phyloP scores from a whole-genome alignment of 139 green algal genomes.

The Asterochloris erici region DNA sequence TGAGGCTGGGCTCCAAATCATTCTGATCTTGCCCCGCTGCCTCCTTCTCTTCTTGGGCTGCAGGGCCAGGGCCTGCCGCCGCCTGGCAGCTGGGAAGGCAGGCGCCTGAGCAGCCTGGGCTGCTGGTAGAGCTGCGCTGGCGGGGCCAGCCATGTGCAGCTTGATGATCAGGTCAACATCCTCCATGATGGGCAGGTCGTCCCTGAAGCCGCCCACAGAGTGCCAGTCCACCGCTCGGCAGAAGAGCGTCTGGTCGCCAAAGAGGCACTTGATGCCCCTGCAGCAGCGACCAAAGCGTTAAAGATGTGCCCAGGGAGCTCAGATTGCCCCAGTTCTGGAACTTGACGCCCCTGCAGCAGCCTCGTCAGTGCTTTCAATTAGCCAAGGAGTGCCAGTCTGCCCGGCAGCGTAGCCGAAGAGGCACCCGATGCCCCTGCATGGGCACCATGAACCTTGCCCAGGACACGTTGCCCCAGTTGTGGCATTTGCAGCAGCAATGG shows the following conservation, averaged over 20 bases:
- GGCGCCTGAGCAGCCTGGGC: neutral
- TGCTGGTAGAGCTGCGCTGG: neutral
- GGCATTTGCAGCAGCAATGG: no score
- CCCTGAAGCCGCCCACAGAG: conserved; percentile 51
- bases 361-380: neutral
- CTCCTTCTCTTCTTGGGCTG: neutral
- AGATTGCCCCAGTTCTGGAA: neutral
- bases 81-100: neutral
- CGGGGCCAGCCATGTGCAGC: conserved; percentile 49
- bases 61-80: neutral
- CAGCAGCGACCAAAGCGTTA: neutral
- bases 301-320: neutral
- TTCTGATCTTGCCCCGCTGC: neutral
- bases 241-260: conserved; percentile 74
- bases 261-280: conserved; percentile 50
- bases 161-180: conserved; percentile 71
- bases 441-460: no score
- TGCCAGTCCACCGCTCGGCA: conserved; percentile 54
- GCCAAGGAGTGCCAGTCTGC: neutral
- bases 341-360: neutral
- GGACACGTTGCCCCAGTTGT: no score
- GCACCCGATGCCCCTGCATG: no score
- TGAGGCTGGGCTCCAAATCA: conserved; percentile 29
- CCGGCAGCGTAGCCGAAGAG: no score
- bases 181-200: conserved; percentile 71